Conservation (phyloP, 768 basidiomycete species). For the Lepiota brunneoincarnata region DNA sequence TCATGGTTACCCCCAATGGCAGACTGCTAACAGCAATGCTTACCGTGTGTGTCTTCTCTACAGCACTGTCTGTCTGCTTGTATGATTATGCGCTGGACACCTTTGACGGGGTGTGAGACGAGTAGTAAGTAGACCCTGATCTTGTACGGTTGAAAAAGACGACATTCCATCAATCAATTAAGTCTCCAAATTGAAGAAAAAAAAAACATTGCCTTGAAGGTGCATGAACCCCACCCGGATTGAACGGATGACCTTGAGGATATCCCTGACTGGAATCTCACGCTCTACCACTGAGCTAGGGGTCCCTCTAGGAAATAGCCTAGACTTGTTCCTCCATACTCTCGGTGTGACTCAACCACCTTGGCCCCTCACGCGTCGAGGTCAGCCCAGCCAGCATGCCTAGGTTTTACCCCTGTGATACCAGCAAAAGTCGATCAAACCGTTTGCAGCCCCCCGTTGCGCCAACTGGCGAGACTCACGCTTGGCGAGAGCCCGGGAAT, state of each 20-base stretch:
- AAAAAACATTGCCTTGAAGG: conserved; percentile 1
- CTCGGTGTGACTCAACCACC: not conserved
- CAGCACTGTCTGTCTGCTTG: too few species aligned
- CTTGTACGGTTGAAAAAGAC: too few species aligned
- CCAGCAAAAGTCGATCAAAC: too few species aligned
- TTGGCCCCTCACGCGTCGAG: too few species aligned
- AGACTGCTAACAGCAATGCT: conserved; percentile 24
- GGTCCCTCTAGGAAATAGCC: conserved; percentile 16
- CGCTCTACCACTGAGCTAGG: conserved; percentile 40
- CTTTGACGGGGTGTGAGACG: too few species aligned
- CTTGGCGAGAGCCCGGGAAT: too few species aligned
- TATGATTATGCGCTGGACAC: too few species aligned
- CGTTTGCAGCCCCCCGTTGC: too few species aligned
- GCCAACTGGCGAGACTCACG: too few species aligned
- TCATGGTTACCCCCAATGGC: conserved; percentile 27
- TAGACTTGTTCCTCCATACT: not conserved
- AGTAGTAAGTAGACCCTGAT: too few species aligned
- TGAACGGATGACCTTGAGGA: conserved; percentile 51
- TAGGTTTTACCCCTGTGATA: too few species aligned
- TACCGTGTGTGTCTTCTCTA: conserved; percentile 22
- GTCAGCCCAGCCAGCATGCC: too few species aligned
- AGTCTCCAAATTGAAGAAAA: not conserved
- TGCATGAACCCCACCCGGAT: conserved; percentile 38
- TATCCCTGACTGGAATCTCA: conserved; percentile 31
- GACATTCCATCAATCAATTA: not conserved